Base-by-base conservation (phyloP, 2,329 filamentous ascomycete genomes). In the Emergomyces africanus region DNA sequence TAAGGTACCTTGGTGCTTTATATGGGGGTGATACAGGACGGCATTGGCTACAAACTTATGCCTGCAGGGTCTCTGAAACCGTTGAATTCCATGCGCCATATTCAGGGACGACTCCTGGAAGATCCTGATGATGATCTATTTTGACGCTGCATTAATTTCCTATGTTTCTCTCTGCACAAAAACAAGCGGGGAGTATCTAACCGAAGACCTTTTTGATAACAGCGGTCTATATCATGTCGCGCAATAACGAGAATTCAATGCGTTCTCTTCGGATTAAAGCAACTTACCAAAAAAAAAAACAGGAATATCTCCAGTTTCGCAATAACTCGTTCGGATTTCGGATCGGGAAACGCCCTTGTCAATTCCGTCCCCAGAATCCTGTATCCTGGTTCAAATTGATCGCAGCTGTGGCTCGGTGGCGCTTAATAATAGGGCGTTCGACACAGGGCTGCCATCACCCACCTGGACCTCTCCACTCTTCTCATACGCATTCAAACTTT, bases 161-260 rank as follows among this genome's bases (percentile, higher is more conserved):
- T n/a, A n/a, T n/a, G n/a, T n/a, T n/a, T n/a, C 6, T 30, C 30
- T 30, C 30, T 30, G 30, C 30, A 30, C 30, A 30, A 51, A 51
- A 3, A 0, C 41, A 54, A 23, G 37, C n/a, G 49, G 12, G 42
- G 20, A 30, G 30, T 3, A 6, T 60, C 61, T 57, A 61, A 69
- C 66, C 74, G 66, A 12, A 74, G 63, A 14, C 62, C 70, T 63
- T 74, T 57, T 73, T 73, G 51, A 74, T 67, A 5, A 74, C 67
- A 14, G 58, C 70, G 49, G 66, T 71, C 66, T 69, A 55, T 30
- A 55, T 18, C 23, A 9, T n/a, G n/a, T n/a, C n/a, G n/a, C n/a
- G n/a, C n/a, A n/a, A n/a, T n/a, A n/a, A n/a, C n/a, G n/a, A n/a
- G n/a, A n/a, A n/a, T n/a, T n/a, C n/a, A n/a, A n/a, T n/a, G n/a